Conservation (phyloP, 2,329 filamentous ascomycete genomes). For the Sporothrix pallida region DNA sequence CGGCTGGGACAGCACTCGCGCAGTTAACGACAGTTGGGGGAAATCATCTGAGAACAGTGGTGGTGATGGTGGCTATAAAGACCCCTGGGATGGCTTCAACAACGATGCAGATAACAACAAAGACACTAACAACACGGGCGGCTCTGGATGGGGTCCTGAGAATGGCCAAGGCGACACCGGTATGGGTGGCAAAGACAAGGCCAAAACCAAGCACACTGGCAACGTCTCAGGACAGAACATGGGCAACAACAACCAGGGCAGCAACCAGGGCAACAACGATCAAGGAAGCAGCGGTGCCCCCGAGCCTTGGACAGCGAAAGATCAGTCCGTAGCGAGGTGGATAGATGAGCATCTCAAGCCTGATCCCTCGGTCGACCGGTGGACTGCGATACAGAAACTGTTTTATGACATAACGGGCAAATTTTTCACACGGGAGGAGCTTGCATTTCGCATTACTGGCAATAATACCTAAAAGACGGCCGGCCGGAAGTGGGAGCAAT, state of each 20-base stretch:
- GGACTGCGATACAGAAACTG: slow-evolving; percentile 24
- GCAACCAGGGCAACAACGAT: background rate
- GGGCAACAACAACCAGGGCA: background rate
- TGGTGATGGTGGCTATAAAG: slow-evolving; percentile 22
- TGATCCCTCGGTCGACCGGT: slow-evolving; percentile 22
- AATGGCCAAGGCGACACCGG: too few relatives aligned
- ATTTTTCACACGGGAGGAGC: slow-evolving; percentile 25
- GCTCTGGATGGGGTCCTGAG: background rate
- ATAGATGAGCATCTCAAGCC: background rate
- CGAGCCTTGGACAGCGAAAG: slow-evolving; percentile 9
- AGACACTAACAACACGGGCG: background rate
- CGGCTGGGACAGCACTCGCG: background rate
- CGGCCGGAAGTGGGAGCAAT: background rate
- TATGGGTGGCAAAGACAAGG: too few relatives aligned
- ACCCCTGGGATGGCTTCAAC: slow-evolving; percentile 25
- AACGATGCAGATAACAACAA: background rate
- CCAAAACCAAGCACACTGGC: background rate
- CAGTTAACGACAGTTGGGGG: background rate
- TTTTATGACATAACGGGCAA: slow-evolving; percentile 17
- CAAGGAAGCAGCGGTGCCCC: too few relatives aligned
- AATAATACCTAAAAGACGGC: background rate
- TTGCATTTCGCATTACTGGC: slow-evolving; percentile 21
- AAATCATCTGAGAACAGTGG: background rate
- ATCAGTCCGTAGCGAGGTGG: slow-evolving; percentile 4
- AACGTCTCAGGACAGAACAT: background rate